Base-by-base conservation (phyloP, 2,329 filamentous ascomycete genomes). In the Ophiostoma tasmaniense region DNA sequence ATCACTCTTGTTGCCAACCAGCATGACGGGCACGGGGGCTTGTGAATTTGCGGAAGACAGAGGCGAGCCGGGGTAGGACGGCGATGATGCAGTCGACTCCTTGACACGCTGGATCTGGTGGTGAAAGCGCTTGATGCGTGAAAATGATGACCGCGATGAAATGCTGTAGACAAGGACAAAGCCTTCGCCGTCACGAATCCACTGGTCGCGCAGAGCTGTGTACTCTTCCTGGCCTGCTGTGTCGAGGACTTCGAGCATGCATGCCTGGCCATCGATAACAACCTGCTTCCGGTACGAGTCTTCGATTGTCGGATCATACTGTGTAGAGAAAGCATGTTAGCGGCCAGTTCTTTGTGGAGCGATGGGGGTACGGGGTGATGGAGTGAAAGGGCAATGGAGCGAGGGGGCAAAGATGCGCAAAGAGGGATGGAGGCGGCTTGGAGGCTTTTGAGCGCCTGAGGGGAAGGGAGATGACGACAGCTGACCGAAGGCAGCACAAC, bases 131-230 rank as follows among this genome's bases (percentile, higher is more conserved):
- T 93, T 92, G 83, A 99, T 97, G 77, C 94, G 90, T 70, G 90
- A 89, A 78, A 98, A 98, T 25, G 94, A 98, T 42, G 93, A 93
- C 76, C 95, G 90, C 67, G 94, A 98, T 17, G 95, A 97, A 80
- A 99, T 98, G 82, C 93, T 97, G 84, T 99, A 98, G 73, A 99
- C 95, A 71, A 99, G 85, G 37, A 99, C 92, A 77, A 98, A 98
- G 25, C 95, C 95, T 79, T 99, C 95, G 73, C 95, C 94, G 77
- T 98, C 94, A 75, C 95, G 89, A 78, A 98, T 98, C 94, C 94
- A 98, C 82, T 98, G 95, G 79, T 98, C 95, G 76, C 95, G 87
- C 75, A 98, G 83, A 64, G 95, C 95, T 72, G 94, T 97, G 81
- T 98, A 99, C 81, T 99, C 95, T 81, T 99, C 95, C 79, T 99